Percentiles rank a stretch among this genome's conserved stretches.
phyloP scores from a whole-genome alignment of 2,329 filamentous ascomycete genomes.

The Esteya vermicola region DNA sequence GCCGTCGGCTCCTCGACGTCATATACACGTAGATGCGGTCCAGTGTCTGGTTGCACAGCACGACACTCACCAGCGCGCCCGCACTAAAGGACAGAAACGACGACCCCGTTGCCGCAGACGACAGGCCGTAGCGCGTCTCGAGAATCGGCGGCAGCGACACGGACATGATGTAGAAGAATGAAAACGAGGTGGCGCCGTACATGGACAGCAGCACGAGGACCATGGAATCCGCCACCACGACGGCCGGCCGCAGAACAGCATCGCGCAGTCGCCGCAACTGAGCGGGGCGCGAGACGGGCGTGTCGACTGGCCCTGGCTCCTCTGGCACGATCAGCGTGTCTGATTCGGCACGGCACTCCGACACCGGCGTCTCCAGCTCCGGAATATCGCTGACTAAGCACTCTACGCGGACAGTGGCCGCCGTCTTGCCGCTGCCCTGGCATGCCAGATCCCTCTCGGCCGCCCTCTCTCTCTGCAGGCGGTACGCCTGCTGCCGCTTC shows the following conservation, averaged over 20 bases:
- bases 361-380: too few relatives aligned
- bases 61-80: slow-evolving; percentile 32
- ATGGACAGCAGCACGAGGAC: slow-evolving; percentile 28
- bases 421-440: too few relatives aligned
- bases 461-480: background rate
- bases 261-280: slow-evolving; percentile 34
- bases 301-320: slow-evolving; percentile 15
- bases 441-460: background rate
- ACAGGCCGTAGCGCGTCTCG: slow-evolving; percentile 30
- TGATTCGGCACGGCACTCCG: too few relatives aligned
- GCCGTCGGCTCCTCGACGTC: slow-evolving; percentile 12
- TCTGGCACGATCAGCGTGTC: background rate
- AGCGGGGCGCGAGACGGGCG: background rate
- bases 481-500: slow-evolving; percentile 15
- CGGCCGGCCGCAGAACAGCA: slow-evolving; percentile 31
- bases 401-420: too few relatives aligned
- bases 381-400: slow-evolving; percentile 13
- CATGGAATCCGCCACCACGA: slow-evolving; percentile 29
- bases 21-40: slow-evolving; percentile 39
- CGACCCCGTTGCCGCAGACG: slow-evolving; percentile 34
- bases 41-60: slow-evolving; percentile 33
- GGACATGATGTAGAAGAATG: slow-evolving; percentile 38
- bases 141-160: slow-evolving; percentile 38
- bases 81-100: slow-evolving; percentile 41
- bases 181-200: slow-evolving; percentile 32